Evolutionary conservation across 306 rosid species (phyloP), one percentile per base, ranked within the genome.

Genomic region (Quercus wislizeni): DNA sequence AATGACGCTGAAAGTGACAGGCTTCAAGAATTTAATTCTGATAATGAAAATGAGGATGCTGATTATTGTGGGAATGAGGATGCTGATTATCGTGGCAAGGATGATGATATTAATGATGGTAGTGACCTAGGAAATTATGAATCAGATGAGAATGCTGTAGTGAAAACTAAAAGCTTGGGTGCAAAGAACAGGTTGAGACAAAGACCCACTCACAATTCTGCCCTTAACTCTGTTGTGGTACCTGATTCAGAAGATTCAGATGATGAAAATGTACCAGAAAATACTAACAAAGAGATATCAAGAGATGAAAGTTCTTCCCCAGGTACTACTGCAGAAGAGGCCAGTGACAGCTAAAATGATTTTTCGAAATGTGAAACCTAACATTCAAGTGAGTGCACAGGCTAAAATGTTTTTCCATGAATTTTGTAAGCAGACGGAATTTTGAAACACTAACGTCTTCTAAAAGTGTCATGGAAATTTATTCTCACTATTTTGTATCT

Each of bases 241-340:
- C 86, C 78, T 1, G 95, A 91, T 87, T 92, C 97, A 70, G 96
- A 89, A n/a, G 88, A 87, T 23, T 92, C 97, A 70, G 96, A 89
- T 25, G 88, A 87, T 23, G 87, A 52, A 76, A 64, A 54, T 0
- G 13, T 51, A 20, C 5, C 83, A 78, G 58, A 30, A 52, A 59
- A 33, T 71, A 12, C 10, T 28, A 43, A 71, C 25, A 61, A 46
- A 21, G 70, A 31, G 55, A 25, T 15, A 11, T 33, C 55, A 5
- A 55, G 56, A n/a, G 55, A 12, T 18, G 63, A 57, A 49, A 25
- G 59, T 20, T 19, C 25, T 63, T 71, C 46, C 14, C 69, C 59
- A 57, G 64, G 5, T 14, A 35, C 27, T 38, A 59, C 57, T 65
- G 71, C 82, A 13, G 51, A 59, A 73, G 43, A 73, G 58, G 41